Conservation (phyloP, 2,329 filamentous ascomycete species). For the Lasiodiplodia hormozganensis region DNA sequence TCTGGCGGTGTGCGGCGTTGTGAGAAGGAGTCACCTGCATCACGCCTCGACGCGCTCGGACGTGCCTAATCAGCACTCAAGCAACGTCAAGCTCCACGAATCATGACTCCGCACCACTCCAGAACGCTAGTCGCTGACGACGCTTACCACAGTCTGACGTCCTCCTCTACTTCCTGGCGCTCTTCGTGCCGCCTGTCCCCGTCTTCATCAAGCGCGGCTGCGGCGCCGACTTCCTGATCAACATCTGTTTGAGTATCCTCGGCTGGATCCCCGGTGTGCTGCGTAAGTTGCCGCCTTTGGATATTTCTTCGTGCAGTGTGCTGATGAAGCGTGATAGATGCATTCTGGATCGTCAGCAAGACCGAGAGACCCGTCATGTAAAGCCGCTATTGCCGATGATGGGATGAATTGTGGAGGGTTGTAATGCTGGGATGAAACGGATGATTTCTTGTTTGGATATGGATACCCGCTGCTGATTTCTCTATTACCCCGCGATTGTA, state of each 20-base stretch:
- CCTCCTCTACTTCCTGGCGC: constrained; percentile 42
- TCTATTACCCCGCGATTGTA: too few relatives aligned
- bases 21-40: background rate
- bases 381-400: background rate
- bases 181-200: constrained; percentile 48
- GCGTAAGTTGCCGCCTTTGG: constrained; percentile 1
- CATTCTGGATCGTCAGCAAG: constrained; percentile 39
- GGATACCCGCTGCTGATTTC: constrained; percentile 12
- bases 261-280: constrained; percentile 44
- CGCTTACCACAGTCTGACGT: constrained; percentile 33
- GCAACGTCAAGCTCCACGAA: background rate
- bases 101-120: background rate
- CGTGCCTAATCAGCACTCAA: background rate
- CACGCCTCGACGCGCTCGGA: background rate
- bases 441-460: background rate
- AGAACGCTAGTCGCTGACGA: background rate
- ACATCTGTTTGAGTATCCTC: constrained; percentile 46
- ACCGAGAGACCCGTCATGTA: constrained; percentile 2
- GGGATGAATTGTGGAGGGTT: background rate
- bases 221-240: constrained; percentile 50
- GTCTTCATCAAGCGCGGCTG: constrained; percentile 51
- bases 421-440: background rate
- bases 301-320: background rate
- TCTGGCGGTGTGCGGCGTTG: too few relatives aligned
- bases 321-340: constrained; percentile 22